phyloP scores from a whole-genome alignment of 2,329 filamentous ascomycete genomes.

The Exophiala aquamarina region DNA sequence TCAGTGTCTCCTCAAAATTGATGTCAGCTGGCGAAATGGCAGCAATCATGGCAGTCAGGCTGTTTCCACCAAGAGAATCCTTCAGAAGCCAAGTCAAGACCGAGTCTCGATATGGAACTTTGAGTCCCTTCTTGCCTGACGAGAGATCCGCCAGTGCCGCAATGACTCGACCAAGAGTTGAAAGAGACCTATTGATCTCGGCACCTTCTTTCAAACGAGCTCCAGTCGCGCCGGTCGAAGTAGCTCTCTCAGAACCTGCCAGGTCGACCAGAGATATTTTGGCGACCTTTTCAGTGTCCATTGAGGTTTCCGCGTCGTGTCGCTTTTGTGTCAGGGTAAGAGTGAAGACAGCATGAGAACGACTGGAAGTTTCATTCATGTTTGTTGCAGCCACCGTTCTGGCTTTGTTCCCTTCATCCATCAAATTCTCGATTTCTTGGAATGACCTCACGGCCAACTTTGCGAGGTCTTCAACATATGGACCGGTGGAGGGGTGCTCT shows the following conservation, averaged over 20 bases:
- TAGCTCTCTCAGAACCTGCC: conserved; percentile 94
- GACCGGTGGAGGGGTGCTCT: conserved; percentile 95
- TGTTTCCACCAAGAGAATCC: conserved; percentile 95
- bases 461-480: conserved; percentile 96
- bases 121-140: conserved; percentile 72
- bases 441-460: conserved; percentile 94
- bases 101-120: conserved; percentile 96
- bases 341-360: conserved; percentile 97
- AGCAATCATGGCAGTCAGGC: conserved; percentile 99
- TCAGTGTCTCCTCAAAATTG: conserved; percentile 97
- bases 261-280: conserved; percentile 98
- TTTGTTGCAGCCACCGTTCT: conserved; percentile 97
- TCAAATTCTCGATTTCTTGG: conserved; percentile 91
- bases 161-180: conserved; percentile 95
- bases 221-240: conserved; percentile 93
- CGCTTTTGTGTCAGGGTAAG: conserved; percentile 93
- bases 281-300: conserved; percentile 96
- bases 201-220: conserved; percentile 95
- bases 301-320: conserved; percentile 85
- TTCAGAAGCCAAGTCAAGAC: conserved; percentile 95
- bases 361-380: conserved; percentile 99
- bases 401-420: conserved; percentile 99
- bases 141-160: conserved; percentile 90
- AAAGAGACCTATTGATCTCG: conserved; percentile 96
- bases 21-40: conserved; percentile 98